Conservation (phyloP, 2,329 filamentous ascomycete species). For the Chaetoscypha palmicola region DNA sequence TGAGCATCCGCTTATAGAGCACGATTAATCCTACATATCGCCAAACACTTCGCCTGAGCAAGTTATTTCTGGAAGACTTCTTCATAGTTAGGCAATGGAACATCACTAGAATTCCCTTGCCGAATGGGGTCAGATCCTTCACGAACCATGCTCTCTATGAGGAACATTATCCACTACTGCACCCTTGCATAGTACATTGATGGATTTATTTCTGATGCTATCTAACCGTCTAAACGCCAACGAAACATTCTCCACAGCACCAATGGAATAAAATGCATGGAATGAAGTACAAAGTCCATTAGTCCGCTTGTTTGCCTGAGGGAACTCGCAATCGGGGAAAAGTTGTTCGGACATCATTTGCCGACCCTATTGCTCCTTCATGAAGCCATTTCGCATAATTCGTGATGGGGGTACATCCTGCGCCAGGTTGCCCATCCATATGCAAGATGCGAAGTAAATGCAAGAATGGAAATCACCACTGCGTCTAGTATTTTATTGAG, state of each 20-base stretch:
- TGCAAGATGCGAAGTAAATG: conserved; percentile 16
- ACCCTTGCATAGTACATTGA: not conserved
- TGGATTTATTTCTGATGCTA: conserved; percentile 6
- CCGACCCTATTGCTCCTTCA: conserved; percentile 11
- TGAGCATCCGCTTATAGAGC: too few relatives aligned
- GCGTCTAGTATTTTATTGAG: conserved; percentile 54
- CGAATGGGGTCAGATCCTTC: too few relatives aligned
- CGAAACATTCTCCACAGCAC: conserved; percentile 1
- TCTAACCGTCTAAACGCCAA: conserved; percentile 19
- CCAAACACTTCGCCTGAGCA: too few relatives aligned
- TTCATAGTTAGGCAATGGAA: too few relatives aligned
- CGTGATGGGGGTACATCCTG: conserved; percentile 8
- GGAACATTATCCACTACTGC: too few relatives aligned
- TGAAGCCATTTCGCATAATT: conserved; percentile 14
- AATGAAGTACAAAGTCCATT: conserved; percentile 2
- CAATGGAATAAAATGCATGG: conserved; percentile 7
- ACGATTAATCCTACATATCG: too few relatives aligned
- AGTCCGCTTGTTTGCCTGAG: too few relatives aligned
- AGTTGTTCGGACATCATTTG: conserved; percentile 2
- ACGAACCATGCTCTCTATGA: too few relatives aligned
- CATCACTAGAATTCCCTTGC: too few relatives aligned
- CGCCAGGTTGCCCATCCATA: conserved; percentile 13
- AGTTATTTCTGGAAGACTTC: too few relatives aligned
- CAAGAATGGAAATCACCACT: not conserved
- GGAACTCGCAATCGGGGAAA: too few relatives aligned